Evolutionary conservation across 1,139 yeast species (phyloP).

Genomic region (Saccharomyces hybrid): DNA sequence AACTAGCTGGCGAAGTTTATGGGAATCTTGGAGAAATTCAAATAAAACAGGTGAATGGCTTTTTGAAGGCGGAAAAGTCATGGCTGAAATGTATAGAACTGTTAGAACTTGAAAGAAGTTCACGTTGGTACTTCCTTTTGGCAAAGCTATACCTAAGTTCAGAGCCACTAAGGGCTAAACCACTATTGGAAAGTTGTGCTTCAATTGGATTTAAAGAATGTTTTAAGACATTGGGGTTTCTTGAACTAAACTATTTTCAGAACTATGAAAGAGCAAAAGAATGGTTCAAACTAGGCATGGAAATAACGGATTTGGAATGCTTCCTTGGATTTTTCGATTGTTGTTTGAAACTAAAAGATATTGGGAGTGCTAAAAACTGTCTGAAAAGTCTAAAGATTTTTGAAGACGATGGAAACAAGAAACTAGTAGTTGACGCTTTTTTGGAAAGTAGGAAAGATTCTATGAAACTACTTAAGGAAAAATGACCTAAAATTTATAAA

Average conservation of each 20-base stretch:
- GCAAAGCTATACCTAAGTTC: constrained; percentile 59
- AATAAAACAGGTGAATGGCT: constrained; percentile 44
- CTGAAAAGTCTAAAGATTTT: constrained; percentile 4
- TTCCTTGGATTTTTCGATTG: constrained; percentile 69
- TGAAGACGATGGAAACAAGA: background rate
- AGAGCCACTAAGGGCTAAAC: constrained; percentile 52
- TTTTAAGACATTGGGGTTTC: constrained; percentile 67
- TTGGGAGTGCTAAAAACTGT: constrained; percentile 24
- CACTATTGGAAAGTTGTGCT: constrained; percentile 72
- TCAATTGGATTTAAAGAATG: constrained; percentile 69
- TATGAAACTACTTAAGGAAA: background rate
- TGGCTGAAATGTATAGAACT: constrained; percentile 55
- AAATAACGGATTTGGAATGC: constrained; percentile 52
- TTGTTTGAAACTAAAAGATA: constrained; percentile 20
- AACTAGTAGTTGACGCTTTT: background rate
- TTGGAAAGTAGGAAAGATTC: background rate
- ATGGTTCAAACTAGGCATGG: constrained; percentile 81
- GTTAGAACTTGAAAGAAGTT: constrained; percentile 52
- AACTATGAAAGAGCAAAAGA: constrained; percentile 52
- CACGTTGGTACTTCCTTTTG: constrained; percentile 69
- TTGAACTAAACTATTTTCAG: constrained; percentile 64
- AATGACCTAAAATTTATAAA: background rate
- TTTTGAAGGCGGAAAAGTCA: constrained; percentile 44
- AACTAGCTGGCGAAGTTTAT: constrained; percentile 63
- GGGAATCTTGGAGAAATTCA: constrained; percentile 61